These are phyloP conservation scores for Brassica rapa DNA, from an alignment of 345 rosid species.

Conservation along the genomic window DNA sequence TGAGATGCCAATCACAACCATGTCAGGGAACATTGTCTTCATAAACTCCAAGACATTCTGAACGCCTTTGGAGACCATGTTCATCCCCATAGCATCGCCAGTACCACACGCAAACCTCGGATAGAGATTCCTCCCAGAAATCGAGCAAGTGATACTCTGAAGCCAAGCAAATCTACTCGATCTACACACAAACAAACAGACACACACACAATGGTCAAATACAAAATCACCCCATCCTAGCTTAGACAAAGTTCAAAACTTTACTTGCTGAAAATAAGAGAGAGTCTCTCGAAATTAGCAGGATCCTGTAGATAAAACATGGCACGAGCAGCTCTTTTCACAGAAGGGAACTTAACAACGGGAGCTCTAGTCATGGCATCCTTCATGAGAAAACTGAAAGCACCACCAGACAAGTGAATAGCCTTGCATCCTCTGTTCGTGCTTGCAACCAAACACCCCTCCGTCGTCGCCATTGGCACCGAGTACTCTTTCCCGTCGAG, in stretches of 20 bases:
- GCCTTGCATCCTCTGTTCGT: conserved; percentile 63
- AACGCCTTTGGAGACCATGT: conserved; percentile 63
- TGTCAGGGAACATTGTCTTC: conserved; percentile 50
- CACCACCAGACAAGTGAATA: conserved; percentile 50
- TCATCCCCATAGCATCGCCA: conserved; percentile 83
- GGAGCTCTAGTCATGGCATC: conserved; percentile 62
- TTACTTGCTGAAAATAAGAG: conserved; percentile 48
- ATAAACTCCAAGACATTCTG: conserved; percentile 57
- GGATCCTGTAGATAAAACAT: conserved; percentile 49
- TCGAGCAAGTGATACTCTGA: conserved; percentile 43
- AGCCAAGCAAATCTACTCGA: conserved; percentile 63
- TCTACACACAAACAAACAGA: conserved; percentile 30
- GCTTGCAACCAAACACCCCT: conserved; percentile 63
- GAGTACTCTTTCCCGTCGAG: conserved; percentile 48
- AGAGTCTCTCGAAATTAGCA: conserved; percentile 45
- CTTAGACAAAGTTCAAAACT: background rate
- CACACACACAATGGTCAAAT: background rate
- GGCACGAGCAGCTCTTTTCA: conserved; percentile 46
- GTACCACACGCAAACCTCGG: conserved; percentile 59
- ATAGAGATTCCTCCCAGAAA: conserved; percentile 61
- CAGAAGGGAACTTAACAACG: conserved; percentile 45
- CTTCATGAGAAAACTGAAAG: conserved; percentile 36
- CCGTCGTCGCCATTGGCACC: conserved; percentile 62
- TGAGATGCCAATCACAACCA: conserved; percentile 62
- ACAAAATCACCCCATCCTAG: background rate